Evolutionary conservation across 768 basidiomycete species (phyloP).

Genomic region (Amanita thiersii): DNA sequence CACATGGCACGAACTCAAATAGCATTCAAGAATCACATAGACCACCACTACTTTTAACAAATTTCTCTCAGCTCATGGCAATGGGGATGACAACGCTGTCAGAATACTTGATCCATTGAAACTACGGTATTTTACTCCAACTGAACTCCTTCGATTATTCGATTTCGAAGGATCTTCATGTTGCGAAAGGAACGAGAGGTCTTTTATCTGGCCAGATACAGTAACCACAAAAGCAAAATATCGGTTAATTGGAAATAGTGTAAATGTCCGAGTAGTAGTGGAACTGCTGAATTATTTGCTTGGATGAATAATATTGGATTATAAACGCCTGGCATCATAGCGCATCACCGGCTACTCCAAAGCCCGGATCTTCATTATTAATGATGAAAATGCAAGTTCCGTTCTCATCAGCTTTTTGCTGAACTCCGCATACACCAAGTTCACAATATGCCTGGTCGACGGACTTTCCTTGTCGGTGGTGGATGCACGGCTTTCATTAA

Average conservation of each 20-base stretch:
- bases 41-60: slow-evolving; percentile 50
- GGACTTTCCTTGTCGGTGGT: slow-evolving; percentile 62
- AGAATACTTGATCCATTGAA: slow-evolving; percentile 48
- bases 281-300: slow-evolving; percentile 55
- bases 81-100: slow-evolving; percentile 34
- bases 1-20: neutral
- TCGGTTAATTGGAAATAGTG: slow-evolving; percentile 73
- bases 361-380: neutral
- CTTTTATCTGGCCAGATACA: slow-evolving; percentile 55
- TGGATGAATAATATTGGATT: slow-evolving; percentile 6
- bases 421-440: neutral
- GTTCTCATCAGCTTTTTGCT: no score
- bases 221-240: slow-evolving; percentile 67
- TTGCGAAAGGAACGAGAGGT: slow-evolving; percentile 5
- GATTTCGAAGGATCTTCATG: slow-evolving; percentile 33
- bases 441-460: slow-evolving; percentile 28
- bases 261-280: slow-evolving; percentile 69
- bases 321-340: neutral
- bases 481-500: slow-evolving; percentile 78
- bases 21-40: slow-evolving; percentile 24
- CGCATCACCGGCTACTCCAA: neutral
- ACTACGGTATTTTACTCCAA: slow-evolving; percentile 70
- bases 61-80: slow-evolving; percentile 40
- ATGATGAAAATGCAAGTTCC: no score
- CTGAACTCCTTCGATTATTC: slow-evolving; percentile 64